A percentile compares a stretch with the other conserved stretches of the same genome.
Evolutionary conservation across 2,329 filamentous ascomycete genomes (phyloP).

Genomic region (Hysterium pulicare): DNA sequence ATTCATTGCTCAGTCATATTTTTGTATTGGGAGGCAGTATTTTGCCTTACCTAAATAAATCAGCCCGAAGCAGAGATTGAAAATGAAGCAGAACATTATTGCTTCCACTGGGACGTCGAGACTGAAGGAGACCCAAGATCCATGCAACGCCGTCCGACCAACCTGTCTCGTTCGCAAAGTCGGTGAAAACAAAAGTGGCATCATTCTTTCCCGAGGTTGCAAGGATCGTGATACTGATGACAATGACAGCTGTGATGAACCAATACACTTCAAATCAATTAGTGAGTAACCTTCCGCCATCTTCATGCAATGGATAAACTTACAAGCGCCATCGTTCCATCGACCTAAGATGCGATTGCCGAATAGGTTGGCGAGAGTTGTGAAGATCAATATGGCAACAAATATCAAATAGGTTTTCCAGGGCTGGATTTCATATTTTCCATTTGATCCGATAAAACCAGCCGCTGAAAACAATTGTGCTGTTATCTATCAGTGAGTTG

Average conservation of each 20-base stretch:
- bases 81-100: conserved; percentile 41
- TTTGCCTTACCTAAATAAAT: conserved; percentile 48
- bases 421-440: no score
- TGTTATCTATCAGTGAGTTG: no score
- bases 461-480: no score
- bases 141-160: conserved; percentile 43
- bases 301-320: no score
- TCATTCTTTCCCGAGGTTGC: conserved; percentile 45
- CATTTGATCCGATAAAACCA: no score
- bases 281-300: no score
- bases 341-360: no score
- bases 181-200: conserved; percentile 43
- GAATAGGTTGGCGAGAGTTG: no score
- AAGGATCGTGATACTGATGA: conserved; percentile 45
- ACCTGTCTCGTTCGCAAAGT: conserved; percentile 40
- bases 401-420: no score
- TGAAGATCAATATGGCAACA: no score
- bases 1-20: no score
- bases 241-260: conserved; percentile 28
- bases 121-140: conserved; percentile 47
- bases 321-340: conserved; percentile 40
- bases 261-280: conserved; percentile 19
- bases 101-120: conserved; percentile 44
- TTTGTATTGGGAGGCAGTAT: no score
- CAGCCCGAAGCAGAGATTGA: conserved; percentile 47